Evolutionary conservation across 176 grass and related monocot species (phyloP).

Genomic region (Ensete glaucum): DNA sequence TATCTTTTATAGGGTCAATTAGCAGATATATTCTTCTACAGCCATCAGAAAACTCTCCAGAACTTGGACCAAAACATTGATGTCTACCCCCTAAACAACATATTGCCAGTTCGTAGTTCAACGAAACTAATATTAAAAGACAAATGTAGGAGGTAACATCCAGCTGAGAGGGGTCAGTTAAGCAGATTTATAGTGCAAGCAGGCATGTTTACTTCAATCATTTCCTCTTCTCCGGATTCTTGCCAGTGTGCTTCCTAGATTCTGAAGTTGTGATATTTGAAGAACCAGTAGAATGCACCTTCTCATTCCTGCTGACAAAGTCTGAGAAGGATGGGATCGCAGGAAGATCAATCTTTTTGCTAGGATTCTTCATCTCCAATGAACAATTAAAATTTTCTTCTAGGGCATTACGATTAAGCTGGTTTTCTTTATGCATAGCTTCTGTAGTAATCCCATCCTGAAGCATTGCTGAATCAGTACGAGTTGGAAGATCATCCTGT

Average conservation of each 20-base stretch:
- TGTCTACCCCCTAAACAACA: too few relatives aligned
- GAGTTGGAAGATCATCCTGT: conserved; percentile 6
- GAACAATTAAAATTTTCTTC: conserved; percentile 12
- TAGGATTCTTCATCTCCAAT: background rate
- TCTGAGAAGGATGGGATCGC: conserved; percentile 54
- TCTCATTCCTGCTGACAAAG: conserved; percentile 50
- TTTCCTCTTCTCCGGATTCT: conserved; percentile 42
- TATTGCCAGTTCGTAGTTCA: too few relatives aligned
- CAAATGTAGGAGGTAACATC: too few relatives aligned
- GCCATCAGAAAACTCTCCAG: too few relatives aligned
- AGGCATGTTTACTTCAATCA: conserved; percentile 12
- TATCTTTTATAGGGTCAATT: too few relatives aligned
- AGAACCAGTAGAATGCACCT: conserved; percentile 16
- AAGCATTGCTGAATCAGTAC: conserved; percentile 2
- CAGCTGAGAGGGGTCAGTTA: too few relatives aligned
- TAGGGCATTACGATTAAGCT: background rate
- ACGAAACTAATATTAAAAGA: too few relatives aligned
- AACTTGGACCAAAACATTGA: too few relatives aligned
- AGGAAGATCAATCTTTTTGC: conserved; percentile 40
- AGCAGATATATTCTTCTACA: too few relatives aligned
- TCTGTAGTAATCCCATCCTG: conserved; percentile 3
- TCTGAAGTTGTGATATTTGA: conserved; percentile 25
- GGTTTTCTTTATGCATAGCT: conserved; percentile 10
- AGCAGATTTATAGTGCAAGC: too few relatives aligned
- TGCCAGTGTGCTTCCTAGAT: conserved; percentile 10